Evolutionary conservation across 2,329 filamentous ascomycete genomes (phyloP).

Genomic region (Ilyonectria destructans): DNA sequence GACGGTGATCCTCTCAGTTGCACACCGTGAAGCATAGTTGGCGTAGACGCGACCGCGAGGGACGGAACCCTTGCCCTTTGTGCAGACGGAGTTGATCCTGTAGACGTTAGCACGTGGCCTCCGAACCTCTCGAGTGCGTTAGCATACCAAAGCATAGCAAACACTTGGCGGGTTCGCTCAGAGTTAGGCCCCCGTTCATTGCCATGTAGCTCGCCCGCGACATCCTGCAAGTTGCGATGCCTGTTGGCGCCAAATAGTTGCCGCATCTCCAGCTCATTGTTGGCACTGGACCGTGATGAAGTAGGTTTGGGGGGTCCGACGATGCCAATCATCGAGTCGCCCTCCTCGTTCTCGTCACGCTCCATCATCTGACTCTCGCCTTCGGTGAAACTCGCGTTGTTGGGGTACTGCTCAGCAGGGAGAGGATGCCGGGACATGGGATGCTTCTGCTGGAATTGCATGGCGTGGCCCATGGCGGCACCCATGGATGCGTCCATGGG

Average conservation of each 20-base stretch:
- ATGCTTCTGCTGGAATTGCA: slow-evolving; percentile 60
- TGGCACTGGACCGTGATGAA: slow-evolving; percentile 78
- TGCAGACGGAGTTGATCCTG: slow-evolving; percentile 83
- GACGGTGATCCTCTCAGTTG: slow-evolving; percentile 93
- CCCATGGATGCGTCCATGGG: slow-evolving; percentile 65
- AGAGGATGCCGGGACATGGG: slow-evolving; percentile 66
- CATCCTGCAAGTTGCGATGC: slow-evolving; percentile 77
- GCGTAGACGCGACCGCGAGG: slow-evolving; percentile 95
- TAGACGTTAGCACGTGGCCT: slow-evolving; percentile 33
- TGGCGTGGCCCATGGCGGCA: slow-evolving; percentile 60
- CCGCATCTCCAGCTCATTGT: slow-evolving; percentile 86
- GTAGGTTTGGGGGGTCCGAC: slow-evolving; percentile 69
- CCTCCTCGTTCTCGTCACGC: slow-evolving; percentile 72
- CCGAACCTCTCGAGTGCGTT: slow-evolving; percentile 31
- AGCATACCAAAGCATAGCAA: slow-evolving; percentile 88
- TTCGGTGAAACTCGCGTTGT: slow-evolving; percentile 71
- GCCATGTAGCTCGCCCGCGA: slow-evolving; percentile 82
- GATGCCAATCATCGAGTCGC: slow-evolving; percentile 65
- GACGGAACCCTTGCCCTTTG: slow-evolving; percentile 86
- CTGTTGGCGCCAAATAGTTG: slow-evolving; percentile 81
- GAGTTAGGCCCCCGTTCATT: slow-evolving; percentile 87
- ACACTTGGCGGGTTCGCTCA: slow-evolving; percentile 87
- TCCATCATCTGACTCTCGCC: slow-evolving; percentile 74
- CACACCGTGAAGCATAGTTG: slow-evolving; percentile 94
- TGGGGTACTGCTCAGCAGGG: slow-evolving; percentile 68